Evolutionary conservation across 139 green algal species (phyloP).

Genomic region (Volvox reticuliferus): DNA sequence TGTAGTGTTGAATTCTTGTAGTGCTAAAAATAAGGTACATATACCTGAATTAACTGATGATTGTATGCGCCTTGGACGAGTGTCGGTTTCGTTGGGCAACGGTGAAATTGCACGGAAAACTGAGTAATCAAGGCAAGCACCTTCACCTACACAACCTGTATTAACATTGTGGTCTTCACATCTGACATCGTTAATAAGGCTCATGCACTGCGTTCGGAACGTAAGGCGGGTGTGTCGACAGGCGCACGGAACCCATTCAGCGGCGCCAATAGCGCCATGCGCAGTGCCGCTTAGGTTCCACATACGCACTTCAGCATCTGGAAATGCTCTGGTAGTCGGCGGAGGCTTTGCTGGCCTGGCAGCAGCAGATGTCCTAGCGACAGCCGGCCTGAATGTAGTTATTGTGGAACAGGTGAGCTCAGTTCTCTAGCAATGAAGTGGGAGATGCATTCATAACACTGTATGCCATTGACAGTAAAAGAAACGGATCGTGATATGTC

Average conservation of each 20-base stretch:
- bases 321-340: slow-evolving; percentile 10
- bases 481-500: no score
- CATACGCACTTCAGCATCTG: not conserved
- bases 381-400: not conserved
- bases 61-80: no score
- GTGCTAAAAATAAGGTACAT: no score
- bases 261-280: not conserved
- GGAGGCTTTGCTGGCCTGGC: slow-evolving; percentile 36
- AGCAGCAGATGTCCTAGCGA: slow-evolving; percentile 8
- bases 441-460: not conserved
- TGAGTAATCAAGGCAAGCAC: no score
- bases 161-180: no score
- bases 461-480: no score
- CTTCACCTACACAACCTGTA: no score
- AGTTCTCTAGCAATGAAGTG: no score
- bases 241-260: not conserved
- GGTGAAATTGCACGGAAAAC: no score
- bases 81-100: no score
- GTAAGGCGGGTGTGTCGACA: not conserved
- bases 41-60: no score
- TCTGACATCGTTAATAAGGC: not conserved
- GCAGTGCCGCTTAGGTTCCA: not conserved
- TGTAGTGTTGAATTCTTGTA: no score
- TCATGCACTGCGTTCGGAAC: not conserved
- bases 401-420: slow-evolving; percentile 19